These are phyloP conservation scores for Cicer yamashitae DNA, from an alignment of 306 rosid genomes.

Conservation along the genomic window DNA sequence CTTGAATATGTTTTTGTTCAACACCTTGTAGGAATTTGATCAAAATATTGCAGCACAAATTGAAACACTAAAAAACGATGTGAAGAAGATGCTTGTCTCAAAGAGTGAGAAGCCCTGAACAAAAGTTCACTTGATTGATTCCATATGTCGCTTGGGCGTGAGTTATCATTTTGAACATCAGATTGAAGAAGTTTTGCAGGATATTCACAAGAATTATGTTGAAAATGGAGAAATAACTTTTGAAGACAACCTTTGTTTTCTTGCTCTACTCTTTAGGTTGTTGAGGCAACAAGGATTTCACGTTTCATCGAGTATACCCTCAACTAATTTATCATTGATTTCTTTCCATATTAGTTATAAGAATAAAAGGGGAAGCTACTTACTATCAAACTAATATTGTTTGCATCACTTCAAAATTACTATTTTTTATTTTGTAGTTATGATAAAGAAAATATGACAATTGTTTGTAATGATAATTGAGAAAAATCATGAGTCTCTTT, in stretches of 20 bases:
- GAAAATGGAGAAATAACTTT: neutral
- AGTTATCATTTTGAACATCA: slow-evolving; percentile 53
- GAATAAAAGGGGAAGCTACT: no score
- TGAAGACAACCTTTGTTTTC: neutral
- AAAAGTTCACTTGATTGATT: slow-evolving; percentile 44
- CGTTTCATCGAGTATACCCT: no score
- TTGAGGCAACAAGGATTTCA: neutral
- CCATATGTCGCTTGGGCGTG: slow-evolving; percentile 54
- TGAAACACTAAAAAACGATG: slow-evolving; percentile 40
- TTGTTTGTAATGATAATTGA: no score
- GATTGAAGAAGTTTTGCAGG: slow-evolving; percentile 37
- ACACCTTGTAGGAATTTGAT: slow-evolving; percentile 12
- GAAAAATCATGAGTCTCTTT: no score
- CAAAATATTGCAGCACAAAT: neutral
- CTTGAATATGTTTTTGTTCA: neutral
- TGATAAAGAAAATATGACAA: no score
- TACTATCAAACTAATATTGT: no score
- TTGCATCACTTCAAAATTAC: no score
- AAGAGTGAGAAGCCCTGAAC: neutral
- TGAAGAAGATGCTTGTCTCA: slow-evolving; percentile 43
- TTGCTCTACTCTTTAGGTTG: neutral
- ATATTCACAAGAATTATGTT: neutral
- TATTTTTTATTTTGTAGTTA: no score
- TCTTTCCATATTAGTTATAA: no score
- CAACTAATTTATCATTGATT: no score